These are phyloP conservation scores for Chloranthus sessilifolius DNA, from an alignment of 164 flowering plant genomes.

Conservation along the genomic window DNA sequence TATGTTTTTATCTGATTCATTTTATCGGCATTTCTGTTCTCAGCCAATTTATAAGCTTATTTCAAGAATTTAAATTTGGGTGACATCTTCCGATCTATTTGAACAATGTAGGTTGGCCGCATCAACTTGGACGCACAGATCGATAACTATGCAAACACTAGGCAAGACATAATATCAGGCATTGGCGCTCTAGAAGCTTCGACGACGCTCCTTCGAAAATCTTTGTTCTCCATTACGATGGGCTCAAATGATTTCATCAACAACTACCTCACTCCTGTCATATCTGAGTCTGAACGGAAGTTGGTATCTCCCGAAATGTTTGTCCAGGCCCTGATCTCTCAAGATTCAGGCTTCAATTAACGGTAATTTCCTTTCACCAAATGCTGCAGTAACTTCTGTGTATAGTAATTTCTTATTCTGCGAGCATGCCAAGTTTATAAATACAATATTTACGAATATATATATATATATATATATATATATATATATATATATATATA, in stretches of 20 bases:
- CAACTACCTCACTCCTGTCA: constrained; percentile 48
- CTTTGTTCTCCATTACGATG: constrained; percentile 53
- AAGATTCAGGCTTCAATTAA: constrained; percentile 54
- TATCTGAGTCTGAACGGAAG: constrained; percentile 29
- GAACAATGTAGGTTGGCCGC: constrained; percentile 41
- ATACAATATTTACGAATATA: too few relatives aligned
- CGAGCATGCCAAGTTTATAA: too few relatives aligned
- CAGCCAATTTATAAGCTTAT: too few relatives aligned
- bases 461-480: too few relatives aligned
- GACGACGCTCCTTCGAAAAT: constrained; percentile 23
- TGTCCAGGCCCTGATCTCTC: constrained; percentile 45
- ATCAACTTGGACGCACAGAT: constrained; percentile 71
- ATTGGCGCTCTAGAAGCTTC: constrained; percentile 39
- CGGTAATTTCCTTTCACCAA: constrained; percentile 40
- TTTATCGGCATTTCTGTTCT: too few relatives aligned
- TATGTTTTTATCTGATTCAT: too few relatives aligned
- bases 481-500: too few relatives aligned
- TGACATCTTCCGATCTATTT: too few relatives aligned
- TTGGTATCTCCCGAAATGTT: constrained; percentile 41
- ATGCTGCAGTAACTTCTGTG: too few relatives aligned
- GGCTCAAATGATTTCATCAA: constrained; percentile 84
- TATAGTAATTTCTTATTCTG: too few relatives aligned
- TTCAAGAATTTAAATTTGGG: too few relatives aligned
- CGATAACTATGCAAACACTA: constrained; percentile 71
- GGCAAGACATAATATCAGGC: constrained; percentile 47